Percentiles rank a stretch among this genome's conserved stretches.
Conservation (phyloP, 2,329 filamentous ascomycete species). For the Aspergillus fumigatus region DNA sequence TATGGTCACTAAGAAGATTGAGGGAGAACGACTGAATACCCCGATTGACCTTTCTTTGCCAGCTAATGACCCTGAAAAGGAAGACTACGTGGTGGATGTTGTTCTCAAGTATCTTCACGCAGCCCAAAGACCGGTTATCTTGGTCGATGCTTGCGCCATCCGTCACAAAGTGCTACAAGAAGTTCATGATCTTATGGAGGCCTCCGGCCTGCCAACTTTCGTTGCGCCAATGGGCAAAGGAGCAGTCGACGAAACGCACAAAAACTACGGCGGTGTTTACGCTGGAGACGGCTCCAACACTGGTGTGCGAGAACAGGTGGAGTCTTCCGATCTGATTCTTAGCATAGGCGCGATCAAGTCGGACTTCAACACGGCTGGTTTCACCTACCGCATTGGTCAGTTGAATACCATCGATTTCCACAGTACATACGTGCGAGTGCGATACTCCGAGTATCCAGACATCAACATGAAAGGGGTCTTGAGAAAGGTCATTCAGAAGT, state of each 20-base stretch:
- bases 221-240: conserved; percentile 91
- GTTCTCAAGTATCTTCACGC: conserved; percentile 67
- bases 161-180: conserved; percentile 70
- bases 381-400: conserved; percentile 75
- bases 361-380: conserved; percentile 58
- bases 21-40: conserved; percentile 66
- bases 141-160: conserved; percentile 79
- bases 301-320: conserved; percentile 36
- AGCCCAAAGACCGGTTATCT: conserved; percentile 70
- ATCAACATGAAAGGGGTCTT: conserved; percentile 78
- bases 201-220: conserved; percentile 72
- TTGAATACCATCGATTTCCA: conserved; percentile 81
- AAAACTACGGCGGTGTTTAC: conserved; percentile 80
- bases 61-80: conserved; percentile 63
- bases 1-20: conserved; percentile 70
- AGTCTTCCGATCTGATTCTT: conserved; percentile 39
- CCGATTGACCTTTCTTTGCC: conserved; percentile 64
- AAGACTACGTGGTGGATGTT: conserved; percentile 78
- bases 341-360: conserved; percentile 43
- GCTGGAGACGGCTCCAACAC: conserved; percentile 70
- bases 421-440: conserved; percentile 66
- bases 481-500: conserved; percentile 60
- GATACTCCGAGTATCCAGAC: conserved; percentile 74
- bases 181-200: conserved; percentile 66
- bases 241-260: conserved; percentile 69